Evolutionary conservation across 164 flowering plant species (phyloP).

Genomic region (Amborella trichopoda): DNA sequence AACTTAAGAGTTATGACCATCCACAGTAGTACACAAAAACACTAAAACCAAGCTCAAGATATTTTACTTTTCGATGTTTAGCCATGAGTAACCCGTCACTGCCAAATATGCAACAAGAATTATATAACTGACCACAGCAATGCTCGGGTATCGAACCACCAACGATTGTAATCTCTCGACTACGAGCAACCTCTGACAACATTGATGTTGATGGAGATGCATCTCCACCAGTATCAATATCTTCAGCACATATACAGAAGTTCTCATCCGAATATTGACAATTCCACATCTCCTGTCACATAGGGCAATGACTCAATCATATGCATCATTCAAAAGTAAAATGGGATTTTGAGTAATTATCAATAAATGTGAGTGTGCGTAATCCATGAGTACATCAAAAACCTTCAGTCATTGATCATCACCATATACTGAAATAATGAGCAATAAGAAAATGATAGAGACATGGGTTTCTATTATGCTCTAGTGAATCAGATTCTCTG

Average conservation of each 20-base stretch:
- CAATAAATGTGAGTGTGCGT: background rate
- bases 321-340: no score
- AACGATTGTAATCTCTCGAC: constrained; percentile 17
- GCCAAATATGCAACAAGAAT: constrained; percentile 39
- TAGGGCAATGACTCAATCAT: background rate
- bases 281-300: constrained; percentile 44
- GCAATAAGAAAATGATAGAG: no score
- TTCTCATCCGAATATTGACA: constrained; percentile 34
- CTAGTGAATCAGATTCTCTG: no score
- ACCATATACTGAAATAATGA: no score
- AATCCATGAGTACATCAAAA: background rate
- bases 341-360: no score
- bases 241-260: constrained; percentile 25
- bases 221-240: constrained; percentile 17
- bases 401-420: no score
- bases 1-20: no score
- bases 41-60: no score
- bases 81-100: constrained; percentile 31
- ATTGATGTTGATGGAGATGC: constrained; percentile 18
- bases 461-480: no score
- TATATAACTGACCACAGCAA: constrained; percentile 18
- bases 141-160: constrained; percentile 47
- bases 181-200: constrained; percentile 32
- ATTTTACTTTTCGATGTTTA: constrained; percentile 37
- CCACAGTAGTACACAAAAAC: background rate